A percentile compares a stretch with the other conserved stretches of the same genome.
These are phyloP conservation scores for Plectosphaerella plurivora DNA, from an alignment of 2,329 filamentous ascomycete genomes.

Conservation along the genomic window DNA sequence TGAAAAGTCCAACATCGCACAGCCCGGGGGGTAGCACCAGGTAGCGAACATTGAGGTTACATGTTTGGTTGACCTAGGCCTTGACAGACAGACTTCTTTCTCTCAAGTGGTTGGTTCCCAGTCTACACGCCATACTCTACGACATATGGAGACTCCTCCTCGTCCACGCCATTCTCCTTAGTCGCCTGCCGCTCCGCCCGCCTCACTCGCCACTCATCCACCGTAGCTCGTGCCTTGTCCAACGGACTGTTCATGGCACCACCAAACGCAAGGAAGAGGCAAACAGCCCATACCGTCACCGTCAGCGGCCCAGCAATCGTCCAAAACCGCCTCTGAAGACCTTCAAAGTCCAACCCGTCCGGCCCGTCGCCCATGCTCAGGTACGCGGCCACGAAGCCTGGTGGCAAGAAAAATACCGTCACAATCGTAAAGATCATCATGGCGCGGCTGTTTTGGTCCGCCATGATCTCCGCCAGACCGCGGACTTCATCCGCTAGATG, in stretches of 20 bases:
- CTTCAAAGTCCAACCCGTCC: conserved; percentile 4
- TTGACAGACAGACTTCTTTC: too few relatives aligned
- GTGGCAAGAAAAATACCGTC: conserved; percentile 22
- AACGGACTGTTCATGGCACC: neutral
- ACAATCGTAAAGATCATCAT: conserved; percentile 25
- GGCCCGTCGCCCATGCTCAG: conserved; percentile 22
- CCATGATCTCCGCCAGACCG: conserved; percentile 10
- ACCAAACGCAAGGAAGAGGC: neutral
- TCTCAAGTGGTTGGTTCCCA: too few relatives aligned
- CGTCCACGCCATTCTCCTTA: neutral
- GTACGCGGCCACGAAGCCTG: conserved; percentile 24
- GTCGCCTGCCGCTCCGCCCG: neutral
- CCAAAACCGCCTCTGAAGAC: conserved; percentile 10
- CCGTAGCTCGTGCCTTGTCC: neutral
- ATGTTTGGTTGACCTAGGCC: too few relatives aligned
- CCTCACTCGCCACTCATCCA: neutral
- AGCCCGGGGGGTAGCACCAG: too few relatives aligned
- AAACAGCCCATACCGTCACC: conserved; percentile 5
- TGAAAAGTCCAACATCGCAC: neutral
- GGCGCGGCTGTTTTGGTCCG: conserved; percentile 19
- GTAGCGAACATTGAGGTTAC: too few relatives aligned
- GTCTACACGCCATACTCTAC: too few relatives aligned
- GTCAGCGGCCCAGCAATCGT: conserved; percentile 7
- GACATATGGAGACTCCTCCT: neutral
- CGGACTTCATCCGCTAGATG: conserved; percentile 1